Evolutionary conservation across 495 filamentous ascomycete genomes (phyloP), one percentile per base, ranked within the genome.

Genomic region (Sordaria brevicollis): DNA sequence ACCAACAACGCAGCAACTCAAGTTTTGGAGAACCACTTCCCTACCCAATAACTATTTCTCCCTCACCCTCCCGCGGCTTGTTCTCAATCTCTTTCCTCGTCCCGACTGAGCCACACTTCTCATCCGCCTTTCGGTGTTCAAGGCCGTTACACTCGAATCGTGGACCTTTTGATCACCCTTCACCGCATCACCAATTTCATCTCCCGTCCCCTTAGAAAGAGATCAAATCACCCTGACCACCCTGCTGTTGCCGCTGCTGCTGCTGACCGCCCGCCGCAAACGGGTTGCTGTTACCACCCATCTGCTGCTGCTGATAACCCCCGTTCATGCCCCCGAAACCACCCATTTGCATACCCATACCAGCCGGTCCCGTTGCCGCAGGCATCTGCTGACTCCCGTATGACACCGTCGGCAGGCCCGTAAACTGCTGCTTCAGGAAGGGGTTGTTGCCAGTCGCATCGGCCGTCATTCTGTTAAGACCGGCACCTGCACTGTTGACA

Each of bases 401-500:
- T 25, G 81, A 81, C 7, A 85, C 79, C 15, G 89, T 88, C 33
- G 93, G 93, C 79, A 91, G 86, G 9, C 93, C 93, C 0, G 93
- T 95, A 70, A 89, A 93, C 73, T 95, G 93, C 69, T 86, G 85
- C 70, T 84, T 79, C 68, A 94, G 85, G 83, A 97, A 99, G 6
- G 96, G 96, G 76, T 98, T 98, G 81, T 86, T 97, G 68, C 93
- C 94, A 4, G 93, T 94, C 39, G 86, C 84, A 35, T 91, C 91
- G n/a, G 85, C 82, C 9, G 88, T 89, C 43, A 91, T 85, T 69
- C 86, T 86, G 68, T 89, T 87, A 68, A 92, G 78, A 29, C 92
- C 91, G 54, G 89, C 86, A 67, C 94, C 94, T 4, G 95, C 92
- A 71, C 91, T 94, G 81, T 97, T 99, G 81, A 99, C 91, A 75